Evolutionary conservation across 192 early-diverging fungal species (phyloP).

Genomic region (Linnemannia elongata): DNA sequence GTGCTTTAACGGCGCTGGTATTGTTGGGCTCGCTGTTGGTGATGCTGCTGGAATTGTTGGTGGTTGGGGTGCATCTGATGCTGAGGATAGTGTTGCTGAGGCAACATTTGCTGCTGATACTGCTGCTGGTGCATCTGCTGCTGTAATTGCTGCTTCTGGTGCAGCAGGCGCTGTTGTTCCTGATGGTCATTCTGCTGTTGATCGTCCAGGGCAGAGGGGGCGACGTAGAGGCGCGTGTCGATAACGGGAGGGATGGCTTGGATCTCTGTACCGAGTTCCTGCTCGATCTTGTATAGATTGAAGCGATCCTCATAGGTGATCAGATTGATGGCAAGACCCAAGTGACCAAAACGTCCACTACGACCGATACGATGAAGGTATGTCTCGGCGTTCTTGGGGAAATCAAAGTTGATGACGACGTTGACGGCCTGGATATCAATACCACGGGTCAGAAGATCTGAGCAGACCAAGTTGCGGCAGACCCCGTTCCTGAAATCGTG

Average conservation of each 20-base stretch:
- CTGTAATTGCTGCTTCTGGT: constrained; percentile 54
- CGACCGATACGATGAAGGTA: constrained; percentile 98
- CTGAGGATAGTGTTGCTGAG: constrained; percentile 16
- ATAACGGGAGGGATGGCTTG: constrained; percentile 96
- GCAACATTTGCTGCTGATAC: constrained; percentile 2
- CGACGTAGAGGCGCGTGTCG: constrained; percentile 89
- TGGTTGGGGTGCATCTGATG: constrained; percentile 15
- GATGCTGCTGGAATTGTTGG: constrained; percentile 22
- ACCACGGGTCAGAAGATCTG: constrained; percentile 95
- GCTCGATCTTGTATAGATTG: constrained; percentile 97
- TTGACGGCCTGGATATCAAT: constrained; percentile 99
- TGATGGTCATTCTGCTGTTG: constrained; percentile 56
- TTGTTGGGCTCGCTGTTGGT: constrained; percentile 2
- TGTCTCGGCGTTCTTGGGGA: constrained; percentile 98
- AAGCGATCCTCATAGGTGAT: constrained; percentile 97
- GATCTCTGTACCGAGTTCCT: constrained; percentile 97
- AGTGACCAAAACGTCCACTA: constrained; percentile 93
- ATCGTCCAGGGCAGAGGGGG: constrained; percentile 80
- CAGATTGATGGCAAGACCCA: constrained; percentile 96
- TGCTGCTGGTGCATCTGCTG: constrained; percentile 54
- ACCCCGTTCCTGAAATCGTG: constrained; percentile 98
- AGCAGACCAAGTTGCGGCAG: constrained; percentile 96
- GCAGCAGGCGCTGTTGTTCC: constrained; percentile 51
- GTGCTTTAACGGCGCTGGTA: constrained; percentile 10
- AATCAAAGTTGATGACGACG: constrained; percentile 99